Evolutionary conservation across 257 asterid genomes (phyloP), one percentile per base, ranked within the genome.

Genomic region (Oldenlandia corymbosa): DNA sequence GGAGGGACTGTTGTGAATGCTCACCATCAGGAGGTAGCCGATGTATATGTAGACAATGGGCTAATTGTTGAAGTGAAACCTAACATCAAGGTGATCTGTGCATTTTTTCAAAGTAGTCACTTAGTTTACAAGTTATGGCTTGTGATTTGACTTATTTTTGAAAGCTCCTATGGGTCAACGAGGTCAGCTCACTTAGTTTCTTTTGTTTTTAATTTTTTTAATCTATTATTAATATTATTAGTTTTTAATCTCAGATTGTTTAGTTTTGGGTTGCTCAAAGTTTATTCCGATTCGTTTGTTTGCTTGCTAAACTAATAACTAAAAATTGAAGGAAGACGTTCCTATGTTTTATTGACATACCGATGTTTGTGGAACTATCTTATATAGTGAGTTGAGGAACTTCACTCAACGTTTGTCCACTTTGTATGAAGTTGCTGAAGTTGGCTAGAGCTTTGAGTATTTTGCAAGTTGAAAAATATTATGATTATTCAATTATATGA

Each of bases 1-100:
- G 99, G 96, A 53, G 99, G 99, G 50, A 85, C 85, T 1, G 95
- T 92, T 62, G 97, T 92, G 78, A 92, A 92, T 83, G 88, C 97
- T 71, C 91, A 92, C 69, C 91, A 80, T 76, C 91, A 84, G 75
- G 85, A 92, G 77, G 74, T 78, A 64, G 84, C 96, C 46, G 97
- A 92, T 79, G 96, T 92, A 46, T 89, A 87, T 65, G 70, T 92
- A 45, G 96, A 89, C 66, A 83, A 92, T 75, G 99, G 96, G 36
- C 60, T 81, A 64, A 80, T 92, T 60, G 78, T 71, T 48, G 84
- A 78, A 0, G 96, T 92, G 67, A 81, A 83, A 73, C 81, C 75
- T 18, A 81, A 80, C 66, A 81, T 92, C 57, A 49, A 58, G 95
- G 99, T 89, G 10, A 36, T 41, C 49, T 16, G 58, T 14, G 2